A percentile compares a stretch with the other conserved stretches of the same genome.
These are phyloP conservation scores for Neurospora sp. DNA, from an alignment of 495 filamentous ascomycete genomes.

Conservation along the genomic window DNA sequence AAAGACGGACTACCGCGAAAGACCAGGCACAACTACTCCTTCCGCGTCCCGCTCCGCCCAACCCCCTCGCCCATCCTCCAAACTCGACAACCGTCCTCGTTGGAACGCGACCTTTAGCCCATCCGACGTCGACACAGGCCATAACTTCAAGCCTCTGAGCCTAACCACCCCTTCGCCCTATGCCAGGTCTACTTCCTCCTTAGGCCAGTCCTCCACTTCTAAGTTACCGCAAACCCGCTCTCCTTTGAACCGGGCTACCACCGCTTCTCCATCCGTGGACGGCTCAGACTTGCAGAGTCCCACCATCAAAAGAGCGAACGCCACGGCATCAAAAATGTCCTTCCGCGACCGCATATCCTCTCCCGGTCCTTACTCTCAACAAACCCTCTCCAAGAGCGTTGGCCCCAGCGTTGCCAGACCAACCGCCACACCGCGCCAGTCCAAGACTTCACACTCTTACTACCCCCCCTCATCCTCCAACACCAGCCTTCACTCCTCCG, in stretches of 20 bases:
- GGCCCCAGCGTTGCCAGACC: background rate
- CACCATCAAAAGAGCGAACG: constrained; percentile 18
- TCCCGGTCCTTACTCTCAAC: constrained; percentile 24
- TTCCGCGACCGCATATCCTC: constrained; percentile 41
- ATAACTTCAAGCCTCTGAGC: constrained; percentile 57
- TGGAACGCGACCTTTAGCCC: constrained; percentile 75
- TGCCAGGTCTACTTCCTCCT: constrained; percentile 36
- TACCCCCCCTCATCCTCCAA: background rate
- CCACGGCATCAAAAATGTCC: constrained; percentile 25
- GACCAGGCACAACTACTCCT: constrained; percentile 22
- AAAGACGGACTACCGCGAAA: background rate
- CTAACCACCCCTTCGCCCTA: constrained; percentile 54
- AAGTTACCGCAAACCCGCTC: constrained; percentile 38
- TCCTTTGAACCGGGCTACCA: constrained; percentile 30
- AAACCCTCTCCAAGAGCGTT: constrained; percentile 13
- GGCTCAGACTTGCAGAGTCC: constrained; percentile 10
- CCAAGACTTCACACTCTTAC: background rate
- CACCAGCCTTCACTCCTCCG: background rate
- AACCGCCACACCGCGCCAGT: background rate
- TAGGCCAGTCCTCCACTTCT: constrained; percentile 29
- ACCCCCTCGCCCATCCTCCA: constrained; percentile 43
- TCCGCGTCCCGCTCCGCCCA: constrained; percentile 34
- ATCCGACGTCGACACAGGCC: constrained; percentile 53
- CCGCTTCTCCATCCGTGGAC: constrained; percentile 28
- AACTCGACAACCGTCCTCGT: constrained; percentile 50